Percentiles rank a stretch among this genome's conserved stretches.
phyloP scores from a whole-genome alignment of 2,329 filamentous ascomycete species.

The Colletotrichum sansevieriae region DNA sequence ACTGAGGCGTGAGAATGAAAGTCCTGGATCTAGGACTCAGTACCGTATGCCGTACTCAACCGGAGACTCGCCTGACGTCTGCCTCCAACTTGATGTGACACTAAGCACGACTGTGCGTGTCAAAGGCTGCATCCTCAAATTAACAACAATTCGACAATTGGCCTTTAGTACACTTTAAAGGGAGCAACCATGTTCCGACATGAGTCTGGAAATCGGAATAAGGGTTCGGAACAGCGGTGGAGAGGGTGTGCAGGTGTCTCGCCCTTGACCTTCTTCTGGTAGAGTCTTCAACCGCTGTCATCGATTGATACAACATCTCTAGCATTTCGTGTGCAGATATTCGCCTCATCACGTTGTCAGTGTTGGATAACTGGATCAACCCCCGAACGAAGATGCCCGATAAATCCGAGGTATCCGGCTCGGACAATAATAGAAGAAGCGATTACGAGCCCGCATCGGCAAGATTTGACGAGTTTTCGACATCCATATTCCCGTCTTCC shows the following conservation, averaged over 20 bases:
- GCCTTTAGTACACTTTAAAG: neutral
- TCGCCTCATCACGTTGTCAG: too few relatives aligned
- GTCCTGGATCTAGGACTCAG: slow-evolving; percentile 38
- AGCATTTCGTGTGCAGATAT: too few relatives aligned
- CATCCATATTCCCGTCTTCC: neutral
- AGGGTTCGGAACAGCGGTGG: neutral
- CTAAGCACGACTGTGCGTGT: slow-evolving; percentile 17
- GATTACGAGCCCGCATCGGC: slow-evolving; percentile 1
- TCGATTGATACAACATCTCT: neutral
- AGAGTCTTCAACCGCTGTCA: slow-evolving; percentile 7
- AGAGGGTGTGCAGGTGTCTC: slow-evolving; percentile 29
- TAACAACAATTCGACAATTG: slow-evolving; percentile 5
- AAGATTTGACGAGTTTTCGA: neutral
- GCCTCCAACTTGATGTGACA: slow-evolving; percentile 11
- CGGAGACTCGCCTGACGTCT: too few relatives aligned
- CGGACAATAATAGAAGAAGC: neutral
- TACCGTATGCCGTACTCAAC: too few relatives aligned
- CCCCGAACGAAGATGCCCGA: neutral
- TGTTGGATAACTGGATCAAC: too few relatives aligned
- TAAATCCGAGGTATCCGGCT: neutral
- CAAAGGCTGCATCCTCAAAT: slow-evolving; percentile 2
- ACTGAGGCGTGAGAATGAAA: slow-evolving; percentile 20
- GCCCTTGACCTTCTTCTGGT: slow-evolving; percentile 4
- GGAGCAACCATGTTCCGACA: slow-evolving; percentile 13
- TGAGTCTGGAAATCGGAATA: neutral